Evolutionary conservation across 2,329 filamentous ascomycete genomes (phyloP).

Genomic region (Phoma sp.): DNA sequence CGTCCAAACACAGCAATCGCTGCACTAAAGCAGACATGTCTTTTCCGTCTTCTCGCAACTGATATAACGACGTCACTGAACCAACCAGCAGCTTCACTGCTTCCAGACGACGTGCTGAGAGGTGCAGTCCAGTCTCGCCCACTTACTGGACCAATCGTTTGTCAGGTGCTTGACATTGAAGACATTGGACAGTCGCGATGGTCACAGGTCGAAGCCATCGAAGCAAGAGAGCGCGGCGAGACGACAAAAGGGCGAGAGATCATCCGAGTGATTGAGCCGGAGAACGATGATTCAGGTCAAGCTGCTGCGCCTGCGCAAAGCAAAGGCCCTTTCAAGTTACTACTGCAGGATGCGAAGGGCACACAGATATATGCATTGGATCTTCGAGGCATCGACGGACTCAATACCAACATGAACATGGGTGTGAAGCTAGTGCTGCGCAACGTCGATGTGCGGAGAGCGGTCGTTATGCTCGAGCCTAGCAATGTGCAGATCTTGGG

Average conservation of each 20-base stretch:
- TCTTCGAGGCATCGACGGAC: conserved; percentile 66
- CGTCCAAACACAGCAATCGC: conserved; percentile 66
- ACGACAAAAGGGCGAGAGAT: conserved; percentile 79
- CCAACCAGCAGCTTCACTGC: conserved; percentile 50
- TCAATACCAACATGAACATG: conserved; percentile 73
- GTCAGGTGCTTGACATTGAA: conserved; percentile 86
- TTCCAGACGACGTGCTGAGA: conserved; percentile 66
- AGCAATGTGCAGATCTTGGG: conserved; percentile 74
- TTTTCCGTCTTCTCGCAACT: conserved; percentile 77
- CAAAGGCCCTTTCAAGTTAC: conserved; percentile 76
- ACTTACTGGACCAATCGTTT: conserved; percentile 68
- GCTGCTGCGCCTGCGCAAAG: conserved; percentile 36
- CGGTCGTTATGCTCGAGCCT: conserved; percentile 78
- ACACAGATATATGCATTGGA: conserved; percentile 78
- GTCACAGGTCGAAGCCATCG: conserved; percentile 85
- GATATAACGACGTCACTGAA: conserved; percentile 72
- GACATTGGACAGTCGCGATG: conserved; percentile 81
- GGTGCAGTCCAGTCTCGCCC: conserved; percentile 62
- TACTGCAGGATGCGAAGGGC: conserved; percentile 76
- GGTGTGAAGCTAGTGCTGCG: conserved; percentile 81
- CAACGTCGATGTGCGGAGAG: conserved; percentile 72
- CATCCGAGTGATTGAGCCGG: conserved; percentile 69
- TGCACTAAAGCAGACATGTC: conserved; percentile 77
- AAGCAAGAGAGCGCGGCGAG: conserved; percentile 75
- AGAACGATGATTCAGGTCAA: conserved; percentile 49